phyloP scores from a whole-genome alignment of 768 basidiomycete species.

The Calocybe gangraenosa region DNA sequence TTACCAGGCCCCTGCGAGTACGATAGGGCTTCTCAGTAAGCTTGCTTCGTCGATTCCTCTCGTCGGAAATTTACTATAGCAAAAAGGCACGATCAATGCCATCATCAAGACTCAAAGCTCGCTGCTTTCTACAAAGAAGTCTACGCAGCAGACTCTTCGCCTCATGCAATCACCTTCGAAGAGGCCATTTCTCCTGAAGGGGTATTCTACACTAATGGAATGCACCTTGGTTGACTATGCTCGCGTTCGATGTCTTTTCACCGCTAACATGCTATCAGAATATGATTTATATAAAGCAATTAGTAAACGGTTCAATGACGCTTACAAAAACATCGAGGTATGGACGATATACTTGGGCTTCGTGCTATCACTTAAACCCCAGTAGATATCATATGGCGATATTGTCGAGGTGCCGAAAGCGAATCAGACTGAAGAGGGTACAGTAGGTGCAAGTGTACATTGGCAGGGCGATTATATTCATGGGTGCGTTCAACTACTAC shows the following conservation, averaged over 20 bases:
- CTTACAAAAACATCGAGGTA: constrained; percentile 4
- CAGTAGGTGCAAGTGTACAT: constrained; percentile 4
- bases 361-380: not conserved
- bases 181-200: constrained; percentile 7
- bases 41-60: not conserved
- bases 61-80: no score
- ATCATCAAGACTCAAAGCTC: not conserved
- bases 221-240: not conserved
- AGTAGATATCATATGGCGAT: not conserved
- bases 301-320: constrained; percentile 1
- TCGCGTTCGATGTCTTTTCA: no score
- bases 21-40: no score
- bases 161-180: constrained; percentile 5
- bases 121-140: constrained; percentile 7
- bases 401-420: constrained; percentile 5
- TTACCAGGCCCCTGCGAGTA: no score
- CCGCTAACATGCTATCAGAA: not conserved
- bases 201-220: constrained; percentile 6
- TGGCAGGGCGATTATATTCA: constrained; percentile 6
- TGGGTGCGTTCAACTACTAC: not conserved
- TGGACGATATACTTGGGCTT: not conserved
- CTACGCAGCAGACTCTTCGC: constrained; percentile 4
- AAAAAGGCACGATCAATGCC: no score
- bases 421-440: constrained; percentile 6
- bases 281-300: constrained; percentile 2